These are phyloP conservation scores for Amanita fuliginea DNA, from an alignment of 768 basidiomycete species.

Conservation along the genomic window DNA sequence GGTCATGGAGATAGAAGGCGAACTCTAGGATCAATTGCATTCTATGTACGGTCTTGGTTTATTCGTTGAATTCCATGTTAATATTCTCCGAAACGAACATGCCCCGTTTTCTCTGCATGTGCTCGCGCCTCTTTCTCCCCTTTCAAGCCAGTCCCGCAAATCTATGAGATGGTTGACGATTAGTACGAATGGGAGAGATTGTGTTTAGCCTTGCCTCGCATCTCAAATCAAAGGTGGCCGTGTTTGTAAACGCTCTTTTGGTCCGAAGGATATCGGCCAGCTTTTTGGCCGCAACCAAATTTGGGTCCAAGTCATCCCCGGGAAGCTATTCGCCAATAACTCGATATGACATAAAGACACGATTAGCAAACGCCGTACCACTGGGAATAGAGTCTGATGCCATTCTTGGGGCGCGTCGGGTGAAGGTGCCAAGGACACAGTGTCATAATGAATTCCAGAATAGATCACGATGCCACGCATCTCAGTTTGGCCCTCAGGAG, in stretches of 20 bases:
- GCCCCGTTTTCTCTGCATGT: conserved; percentile 83
- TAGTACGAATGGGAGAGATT: conserved; percentile 5
- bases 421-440: conserved; percentile 71
- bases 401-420: conserved; percentile 71
- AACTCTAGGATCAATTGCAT: conserved; percentile 11
- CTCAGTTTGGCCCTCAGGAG: conserved; percentile 26
- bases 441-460: conserved; percentile 96
- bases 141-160: conserved; percentile 77
- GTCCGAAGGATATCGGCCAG: conserved; percentile 63
- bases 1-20: conserved; percentile 59
- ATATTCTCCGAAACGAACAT: conserved; percentile 77
- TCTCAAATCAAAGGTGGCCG: conserved; percentile 80
- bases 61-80: conserved; percentile 16
- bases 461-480: conserved; percentile 74
- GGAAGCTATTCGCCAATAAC: conserved; percentile 15
- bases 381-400: conserved; percentile 79
- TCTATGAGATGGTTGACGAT: conserved; percentile 21
- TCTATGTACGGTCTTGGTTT: neutral
- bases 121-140: conserved; percentile 90
- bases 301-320: conserved; percentile 33
- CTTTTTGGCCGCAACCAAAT: conserved; percentile 54
- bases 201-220: conserved; percentile 53
- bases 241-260: conserved; percentile 85
- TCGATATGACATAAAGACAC: neutral
- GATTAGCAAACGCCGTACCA: conserved; percentile 25